Evolutionary conservation across 495 filamentous ascomycete species (phyloP).

Genomic region (Penicillium coffeae): DNA sequence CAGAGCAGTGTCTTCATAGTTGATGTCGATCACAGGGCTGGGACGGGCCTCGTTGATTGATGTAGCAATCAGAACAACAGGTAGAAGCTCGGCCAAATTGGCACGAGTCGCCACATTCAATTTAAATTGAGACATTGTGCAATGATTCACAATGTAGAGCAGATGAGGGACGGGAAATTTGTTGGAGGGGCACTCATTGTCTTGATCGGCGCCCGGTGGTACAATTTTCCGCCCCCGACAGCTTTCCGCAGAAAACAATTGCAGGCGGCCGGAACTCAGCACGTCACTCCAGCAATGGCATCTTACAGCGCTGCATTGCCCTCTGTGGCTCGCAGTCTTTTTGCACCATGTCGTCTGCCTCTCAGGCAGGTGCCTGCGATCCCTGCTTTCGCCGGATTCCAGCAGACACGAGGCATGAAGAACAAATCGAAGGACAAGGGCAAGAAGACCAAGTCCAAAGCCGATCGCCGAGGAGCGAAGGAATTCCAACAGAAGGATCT

Average conservation of each 20-base stretch:
- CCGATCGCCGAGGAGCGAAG: conserved; percentile 61
- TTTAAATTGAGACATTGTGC: conserved; percentile 33
- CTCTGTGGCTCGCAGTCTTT: conserved; percentile 33
- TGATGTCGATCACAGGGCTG: conserved; percentile 41
- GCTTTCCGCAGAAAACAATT: conserved; percentile 41
- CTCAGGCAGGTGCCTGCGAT: conserved; percentile 31
- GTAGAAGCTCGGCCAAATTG: conserved; percentile 51
- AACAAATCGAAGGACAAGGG: conserved; percentile 29
- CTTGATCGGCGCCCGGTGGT: conserved; percentile 21
- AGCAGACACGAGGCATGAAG: conserved; percentile 39
- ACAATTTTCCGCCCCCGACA: conserved; percentile 33
- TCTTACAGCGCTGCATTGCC: conserved; percentile 38
- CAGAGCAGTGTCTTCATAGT: conserved; percentile 44
- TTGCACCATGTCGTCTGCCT: conserved; percentile 35
- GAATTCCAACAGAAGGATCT: conserved; percentile 61
- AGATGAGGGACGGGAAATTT: conserved; percentile 9
- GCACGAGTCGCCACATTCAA: conserved; percentile 59
- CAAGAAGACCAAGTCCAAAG: conserved; percentile 48
- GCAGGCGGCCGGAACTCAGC: conserved; percentile 12
- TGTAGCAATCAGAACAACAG: conserved; percentile 46
- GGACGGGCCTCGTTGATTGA: conserved; percentile 48
- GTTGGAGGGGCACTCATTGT: conserved; percentile 24
- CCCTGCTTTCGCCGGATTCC: conserved; percentile 29
- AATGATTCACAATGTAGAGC: not conserved
- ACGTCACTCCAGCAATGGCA: conserved; percentile 30